Evolutionary conservation across 345 rosid genomes (phyloP).

Genomic region (Eucalyptus rudis): DNA sequence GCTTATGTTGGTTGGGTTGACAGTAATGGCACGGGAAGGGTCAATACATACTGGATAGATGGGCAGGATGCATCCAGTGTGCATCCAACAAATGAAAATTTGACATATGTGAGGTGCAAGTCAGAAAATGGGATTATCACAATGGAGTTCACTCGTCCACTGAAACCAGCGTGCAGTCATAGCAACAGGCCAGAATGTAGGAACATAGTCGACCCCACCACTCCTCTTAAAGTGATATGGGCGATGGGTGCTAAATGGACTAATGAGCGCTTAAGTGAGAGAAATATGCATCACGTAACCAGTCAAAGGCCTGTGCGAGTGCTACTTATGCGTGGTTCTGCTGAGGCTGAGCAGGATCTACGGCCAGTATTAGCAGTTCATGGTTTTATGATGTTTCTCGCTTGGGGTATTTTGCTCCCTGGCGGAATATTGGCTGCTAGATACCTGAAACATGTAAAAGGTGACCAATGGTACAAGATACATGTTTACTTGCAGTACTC

Average conservation of each 20-base stretch:
- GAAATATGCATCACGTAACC: constrained; percentile 84
- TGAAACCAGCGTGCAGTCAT: constrained; percentile 53
- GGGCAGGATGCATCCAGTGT: constrained; percentile 60
- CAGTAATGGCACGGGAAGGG: constrained; percentile 54
- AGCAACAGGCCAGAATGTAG: constrained; percentile 45
- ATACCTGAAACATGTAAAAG: constrained; percentile 87
- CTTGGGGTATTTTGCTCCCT: constrained; percentile 96
- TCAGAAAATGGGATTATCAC: constrained; percentile 88
- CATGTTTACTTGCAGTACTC: constrained; percentile 91
- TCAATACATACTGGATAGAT: constrained; percentile 82
- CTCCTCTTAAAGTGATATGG: constrained; percentile 87
- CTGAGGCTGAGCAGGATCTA: constrained; percentile 91
- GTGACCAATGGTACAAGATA: constrained; percentile 86
- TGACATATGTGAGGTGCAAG: constrained; percentile 81
- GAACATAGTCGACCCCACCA: constrained; percentile 80
- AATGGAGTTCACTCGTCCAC: constrained; percentile 78
- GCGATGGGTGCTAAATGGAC: constrained; percentile 96
- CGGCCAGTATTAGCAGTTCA: constrained; percentile 86
- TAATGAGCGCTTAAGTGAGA: constrained; percentile 51
- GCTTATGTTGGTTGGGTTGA: constrained; percentile 96
- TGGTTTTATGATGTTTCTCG: constrained; percentile 99
- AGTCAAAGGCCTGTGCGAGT: constrained; percentile 87
- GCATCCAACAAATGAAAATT: constrained; percentile 65
- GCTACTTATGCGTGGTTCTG: constrained; percentile 66
- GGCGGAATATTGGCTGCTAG: constrained; percentile 83